Evolutionary conservation across 2,329 filamentous ascomycete species (phyloP).

Genomic region (Catunica adiposa): DNA sequence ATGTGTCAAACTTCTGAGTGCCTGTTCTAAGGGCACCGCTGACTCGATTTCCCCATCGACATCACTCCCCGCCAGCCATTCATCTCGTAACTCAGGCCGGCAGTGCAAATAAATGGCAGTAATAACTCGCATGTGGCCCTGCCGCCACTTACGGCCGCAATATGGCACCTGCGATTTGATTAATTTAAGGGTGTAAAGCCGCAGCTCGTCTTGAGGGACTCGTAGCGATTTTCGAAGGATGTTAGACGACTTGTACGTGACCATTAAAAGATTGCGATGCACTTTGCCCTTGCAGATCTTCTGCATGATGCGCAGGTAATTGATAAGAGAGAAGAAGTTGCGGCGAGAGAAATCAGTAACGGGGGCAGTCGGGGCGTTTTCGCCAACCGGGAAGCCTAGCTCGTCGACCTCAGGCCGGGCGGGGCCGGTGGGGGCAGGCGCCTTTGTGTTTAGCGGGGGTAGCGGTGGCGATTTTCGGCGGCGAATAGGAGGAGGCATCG

Average conservation of each 20-base stretch:
- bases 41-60: constrained; percentile 90
- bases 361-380: constrained; percentile 49
- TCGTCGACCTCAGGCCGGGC: constrained; percentile 59
- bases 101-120: constrained; percentile 93
- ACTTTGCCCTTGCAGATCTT: constrained; percentile 95
- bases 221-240: constrained; percentile 85
- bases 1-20: constrained; percentile 72
- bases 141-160: constrained; percentile 94
- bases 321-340: constrained; percentile 90
- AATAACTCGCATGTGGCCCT: constrained; percentile 96
- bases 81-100: constrained; percentile 78
- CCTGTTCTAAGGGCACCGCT: constrained; percentile 80
- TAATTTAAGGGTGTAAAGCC: constrained; percentile 88
- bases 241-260: constrained; percentile 87
- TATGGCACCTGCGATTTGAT: constrained; percentile 99
- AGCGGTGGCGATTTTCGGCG: constrained; percentile 32
- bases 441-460: constrained; percentile 19
- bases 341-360: constrained; percentile 85
- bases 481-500: constrained; percentile 69
- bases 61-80: constrained; percentile 84
- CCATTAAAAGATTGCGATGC: constrained; percentile 81
- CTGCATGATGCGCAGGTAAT: constrained; percentile 88
- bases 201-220: constrained; percentile 70
- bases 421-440: not conserved
- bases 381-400: constrained; percentile 58